Percentiles rank a stretch among this genome's conserved stretches.
Conservation (phyloP, 148 eudicot species). For the Pharnaceum exiguum region DNA sequence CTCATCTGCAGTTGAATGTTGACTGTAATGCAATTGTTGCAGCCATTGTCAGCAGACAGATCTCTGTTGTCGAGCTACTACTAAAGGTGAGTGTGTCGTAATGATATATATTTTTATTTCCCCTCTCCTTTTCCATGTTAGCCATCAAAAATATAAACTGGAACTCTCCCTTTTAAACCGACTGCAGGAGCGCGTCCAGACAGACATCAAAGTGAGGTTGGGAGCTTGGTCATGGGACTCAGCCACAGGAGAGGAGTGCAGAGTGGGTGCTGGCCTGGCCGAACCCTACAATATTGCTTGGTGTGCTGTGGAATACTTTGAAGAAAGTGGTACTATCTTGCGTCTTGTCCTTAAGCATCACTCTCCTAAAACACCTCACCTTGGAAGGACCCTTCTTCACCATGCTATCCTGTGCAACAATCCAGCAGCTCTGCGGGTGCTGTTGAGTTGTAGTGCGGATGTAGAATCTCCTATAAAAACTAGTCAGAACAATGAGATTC, state of each 20-base stretch:
- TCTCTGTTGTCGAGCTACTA: conserved; percentile 43
- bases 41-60: conserved; percentile 53
- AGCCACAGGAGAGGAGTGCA: conserved; percentile 55
- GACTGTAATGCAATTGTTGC: conserved; percentile 65
- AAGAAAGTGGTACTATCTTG: conserved; percentile 49
- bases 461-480: conserved; percentile 41
- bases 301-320: conserved; percentile 79
- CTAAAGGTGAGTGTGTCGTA: conserved; percentile 32
- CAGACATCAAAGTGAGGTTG: conserved; percentile 44
- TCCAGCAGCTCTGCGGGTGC: conserved; percentile 37
- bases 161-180: neutral
- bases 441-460: conserved; percentile 42
- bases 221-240: conserved; percentile 80
- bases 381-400: conserved; percentile 60
- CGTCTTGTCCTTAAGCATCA: conserved; percentile 41
- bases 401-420: conserved; percentile 59
- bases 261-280: conserved; percentile 70
- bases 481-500: conserved; percentile 21
- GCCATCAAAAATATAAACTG: neutral
- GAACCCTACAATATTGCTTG: conserved; percentile 53
- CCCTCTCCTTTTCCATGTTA: neutral
- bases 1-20: conserved; percentile 50
- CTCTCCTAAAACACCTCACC: conserved; percentile 51
- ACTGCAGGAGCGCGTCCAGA: conserved; percentile 37
- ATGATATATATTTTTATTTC: neutral